Evolutionary conservation across 1,284 basidiomycete genomes (phyloP).

Genomic region (Cutaneotrichosporon cyanovorans): DNA sequence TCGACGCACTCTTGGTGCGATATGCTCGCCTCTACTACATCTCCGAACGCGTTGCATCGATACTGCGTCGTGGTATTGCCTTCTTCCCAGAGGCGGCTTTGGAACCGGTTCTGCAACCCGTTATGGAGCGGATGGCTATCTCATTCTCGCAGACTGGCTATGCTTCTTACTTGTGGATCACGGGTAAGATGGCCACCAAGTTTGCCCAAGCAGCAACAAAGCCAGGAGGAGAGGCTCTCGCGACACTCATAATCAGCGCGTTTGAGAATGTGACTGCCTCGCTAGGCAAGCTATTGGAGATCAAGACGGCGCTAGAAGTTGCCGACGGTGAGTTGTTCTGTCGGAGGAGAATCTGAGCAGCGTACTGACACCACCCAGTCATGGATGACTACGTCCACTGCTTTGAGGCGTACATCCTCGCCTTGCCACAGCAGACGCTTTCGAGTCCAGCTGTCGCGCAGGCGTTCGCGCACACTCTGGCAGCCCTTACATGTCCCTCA

Average conservation of each 20-base stretch:
- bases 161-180: constrained; percentile 90
- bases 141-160: constrained; percentile 76
- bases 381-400: constrained; percentile 91
- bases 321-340: constrained; percentile 62
- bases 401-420: constrained; percentile 58
- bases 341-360: neutral
- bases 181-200: constrained; percentile 67
- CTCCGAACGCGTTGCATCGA: constrained; percentile 78
- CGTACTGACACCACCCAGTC: constrained; percentile 59
- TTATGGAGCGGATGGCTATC: constrained; percentile 66
- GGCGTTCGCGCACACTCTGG: constrained; percentile 66
- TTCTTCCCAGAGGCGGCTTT: constrained; percentile 66
- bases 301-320: constrained; percentile 60
- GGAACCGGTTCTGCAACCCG: constrained; percentile 60
- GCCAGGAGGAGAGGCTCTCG: constrained; percentile 48
- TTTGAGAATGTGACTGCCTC: constrained; percentile 69
- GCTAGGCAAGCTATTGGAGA: constrained; percentile 59
- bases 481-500: constrained; percentile 69
- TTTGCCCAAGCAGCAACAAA: constrained; percentile 55
- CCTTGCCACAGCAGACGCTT: constrained; percentile 69
- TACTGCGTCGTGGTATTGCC: constrained; percentile 72
- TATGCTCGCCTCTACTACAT: constrained; percentile 73
- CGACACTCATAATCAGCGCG: constrained; percentile 53
- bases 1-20: constrained; percentile 71
- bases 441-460: constrained; percentile 64